Percentiles rank a stretch among this genome's conserved stretches.
Evolutionary conservation across 2,329 filamentous ascomycete genomes (phyloP).

Genomic region (Alternaria rosae): DNA sequence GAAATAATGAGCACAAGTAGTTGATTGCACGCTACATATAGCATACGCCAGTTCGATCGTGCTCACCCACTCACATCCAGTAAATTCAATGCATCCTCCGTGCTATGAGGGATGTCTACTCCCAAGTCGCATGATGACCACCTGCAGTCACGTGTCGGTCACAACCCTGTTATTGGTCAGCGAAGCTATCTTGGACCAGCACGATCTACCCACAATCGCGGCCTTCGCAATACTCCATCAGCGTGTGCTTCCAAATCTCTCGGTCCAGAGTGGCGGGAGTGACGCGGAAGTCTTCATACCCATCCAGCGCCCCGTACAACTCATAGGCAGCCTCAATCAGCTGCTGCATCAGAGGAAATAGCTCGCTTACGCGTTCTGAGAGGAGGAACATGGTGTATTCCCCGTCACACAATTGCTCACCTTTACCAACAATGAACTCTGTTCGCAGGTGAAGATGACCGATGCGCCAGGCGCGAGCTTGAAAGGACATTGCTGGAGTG

Average conservation of each 20-base stretch:
- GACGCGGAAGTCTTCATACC: not conserved
- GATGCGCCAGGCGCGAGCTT: not conserved
- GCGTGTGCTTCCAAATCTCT: not conserved
- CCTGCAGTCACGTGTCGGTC: not conserved
- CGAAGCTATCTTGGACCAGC: not conserved
- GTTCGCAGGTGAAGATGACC: not conserved
- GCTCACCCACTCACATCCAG: not conserved
- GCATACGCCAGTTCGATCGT: not conserved
- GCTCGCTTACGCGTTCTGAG: not conserved
- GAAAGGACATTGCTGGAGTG: not conserved
- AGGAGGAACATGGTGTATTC: not conserved
- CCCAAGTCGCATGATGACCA: not conserved
- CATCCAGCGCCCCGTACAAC: not conserved
- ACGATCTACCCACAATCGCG: not conserved
- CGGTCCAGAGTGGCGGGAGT: not conserved
- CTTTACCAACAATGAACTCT: not conserved
- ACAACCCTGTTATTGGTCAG: not conserved
- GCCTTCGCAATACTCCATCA: not conserved
- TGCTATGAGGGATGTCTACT: not conserved
- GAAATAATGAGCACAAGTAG: not conserved
- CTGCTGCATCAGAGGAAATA: not conserved
- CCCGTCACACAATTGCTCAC: not conserved
- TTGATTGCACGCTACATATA: not conserved
- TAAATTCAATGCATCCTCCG: too few species aligned
- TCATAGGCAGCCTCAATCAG: not conserved